Evolutionary conservation across 75 land plant genomes (phyloP).

Genomic region (Isoetes taiwanensis): DNA sequence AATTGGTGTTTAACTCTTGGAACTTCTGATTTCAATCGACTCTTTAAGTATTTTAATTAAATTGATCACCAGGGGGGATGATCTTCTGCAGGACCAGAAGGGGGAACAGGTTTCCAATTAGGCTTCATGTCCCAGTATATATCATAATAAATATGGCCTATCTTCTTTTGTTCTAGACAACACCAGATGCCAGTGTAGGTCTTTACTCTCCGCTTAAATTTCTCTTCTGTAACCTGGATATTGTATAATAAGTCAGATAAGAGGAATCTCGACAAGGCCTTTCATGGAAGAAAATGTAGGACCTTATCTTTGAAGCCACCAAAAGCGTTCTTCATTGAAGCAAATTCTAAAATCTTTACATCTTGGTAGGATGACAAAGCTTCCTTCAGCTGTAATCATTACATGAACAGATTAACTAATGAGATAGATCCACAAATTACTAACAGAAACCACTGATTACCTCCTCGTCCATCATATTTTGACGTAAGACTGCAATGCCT

Average conservation of each 20-base stretch:
- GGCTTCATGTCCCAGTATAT: slow-evolving; percentile 98
- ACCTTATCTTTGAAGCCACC: slow-evolving; percentile 68
- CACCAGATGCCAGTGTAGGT: slow-evolving; percentile 89
- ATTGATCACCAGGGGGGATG: slow-evolving; percentile 61
- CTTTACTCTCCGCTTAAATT: slow-evolving; percentile 65
- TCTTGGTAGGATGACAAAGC: slow-evolving; percentile 48
- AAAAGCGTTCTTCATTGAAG: slow-evolving; percentile 63
- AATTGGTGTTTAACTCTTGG: no score
- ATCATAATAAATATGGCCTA: slow-evolving; percentile 95
- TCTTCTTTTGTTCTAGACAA: slow-evolving; percentile 40
- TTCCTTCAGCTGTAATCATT: slow-evolving; percentile 38
- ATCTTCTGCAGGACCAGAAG: slow-evolving; percentile 44
- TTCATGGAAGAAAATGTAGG: neutral
- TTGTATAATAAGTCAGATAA: neutral
- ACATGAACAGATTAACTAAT: neutral
- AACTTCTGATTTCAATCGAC: no score
- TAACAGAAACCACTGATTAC: slow-evolving; percentile 28
- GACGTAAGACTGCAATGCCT: no score
- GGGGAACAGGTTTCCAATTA: slow-evolving; percentile 80
- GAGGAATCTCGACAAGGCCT: neutral
- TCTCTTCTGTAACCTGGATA: slow-evolving; percentile 40
- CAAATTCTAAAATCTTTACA: slow-evolving; percentile 63
- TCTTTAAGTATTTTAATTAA: no score
- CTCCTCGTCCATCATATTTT: slow-evolving; percentile 51
- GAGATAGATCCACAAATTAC: neutral